Evolutionary conservation across 768 basidiomycete genomes (phyloP).

Genomic region (Termitomyces sp.): DNA sequence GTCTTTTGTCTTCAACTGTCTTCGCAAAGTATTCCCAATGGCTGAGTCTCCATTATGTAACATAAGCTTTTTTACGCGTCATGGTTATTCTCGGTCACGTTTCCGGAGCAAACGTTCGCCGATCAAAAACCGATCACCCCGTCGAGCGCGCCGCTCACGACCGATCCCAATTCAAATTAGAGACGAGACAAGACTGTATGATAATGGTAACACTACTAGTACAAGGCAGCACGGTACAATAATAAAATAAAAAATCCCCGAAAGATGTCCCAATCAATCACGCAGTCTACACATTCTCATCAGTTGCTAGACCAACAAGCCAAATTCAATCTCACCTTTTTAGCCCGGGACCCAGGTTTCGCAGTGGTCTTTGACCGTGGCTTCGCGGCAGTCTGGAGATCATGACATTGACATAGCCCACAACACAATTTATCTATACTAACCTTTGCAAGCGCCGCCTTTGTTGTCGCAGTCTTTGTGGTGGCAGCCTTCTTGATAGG

Average conservation of each 20-base stretch:
- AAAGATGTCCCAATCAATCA: conserved; percentile 13
- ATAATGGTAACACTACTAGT: conserved; percentile 18
- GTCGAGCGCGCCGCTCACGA: too few relatives aligned
- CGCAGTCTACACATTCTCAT: too few relatives aligned
- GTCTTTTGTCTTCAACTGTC: background rate
- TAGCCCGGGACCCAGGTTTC: conserved; percentile 25
- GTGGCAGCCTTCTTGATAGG: background rate
- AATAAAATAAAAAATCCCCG: conserved; percentile 17
- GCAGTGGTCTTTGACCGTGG: conserved; percentile 23
- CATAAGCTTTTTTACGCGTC: conserved; percentile 1
- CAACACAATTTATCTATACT: conserved; percentile 2
- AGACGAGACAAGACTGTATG: conserved; percentile 5
- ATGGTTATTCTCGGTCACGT: conserved; percentile 1
- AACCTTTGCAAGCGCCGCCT: conserved; percentile 26
- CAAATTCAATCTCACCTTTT: conserved; percentile 21
- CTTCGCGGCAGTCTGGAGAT: conserved; percentile 24
- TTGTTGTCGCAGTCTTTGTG: conserved; percentile 25
- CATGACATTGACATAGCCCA: background rate
- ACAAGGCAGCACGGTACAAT: conserved; percentile 17
- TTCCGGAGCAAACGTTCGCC: background rate
- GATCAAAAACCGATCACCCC: background rate
- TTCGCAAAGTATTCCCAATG: too few relatives aligned
- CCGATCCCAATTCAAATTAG: background rate
- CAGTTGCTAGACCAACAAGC: background rate
- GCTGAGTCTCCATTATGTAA: background rate